Base-by-base conservation (phyloP, 192 early-diverging fungal genomes). In the Entomortierella beljakovae region DNA sequence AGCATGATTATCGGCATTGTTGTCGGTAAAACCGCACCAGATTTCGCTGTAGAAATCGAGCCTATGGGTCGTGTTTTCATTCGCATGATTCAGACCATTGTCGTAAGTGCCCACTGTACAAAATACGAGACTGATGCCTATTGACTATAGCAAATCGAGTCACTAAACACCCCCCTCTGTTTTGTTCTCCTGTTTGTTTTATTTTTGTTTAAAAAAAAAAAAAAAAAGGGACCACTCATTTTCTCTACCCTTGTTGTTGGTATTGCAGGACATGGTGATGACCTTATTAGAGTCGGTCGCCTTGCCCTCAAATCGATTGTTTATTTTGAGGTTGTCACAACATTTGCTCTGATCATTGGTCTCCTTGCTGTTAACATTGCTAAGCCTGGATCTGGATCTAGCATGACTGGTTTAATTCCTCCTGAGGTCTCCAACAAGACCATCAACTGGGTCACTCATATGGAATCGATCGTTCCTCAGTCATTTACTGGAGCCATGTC, bases 261-360 rank as follows among this genome's bases (percentile, higher is more conserved):
- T 54, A 92, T 92, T 71, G 89, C 90, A n/a, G 88, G 90, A n/a
- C 91, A 93, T 57, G 84, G 83, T 28, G 87, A 90, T 68, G 89
- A 92, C 66, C 75, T 91, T 26, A 67, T 60, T 22, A 68, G 80
- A 52, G 76, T 93, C 35, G 91, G 90, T 37, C 80, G 85, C 3
- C 69, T 93, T 10, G 92, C 88, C 22, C 16, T 92, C 67, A 93
- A 93, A 80, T 81, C 89, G 0, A 86, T 93, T 40, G 68, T 87
- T 40, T 93, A 93, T 76, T 93, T 92, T 80, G 85, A 89, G 52
- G 61, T 88, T 1, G 75, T 86, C 67, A 87, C 91, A 18, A 90
- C 86, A 2, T 80, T 92, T 61, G 91, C 90, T 22, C 70, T 92
- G 18, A 71, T 88, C 57, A 66, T 93, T 31, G 92, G 92, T 65